Percentiles rank a stretch among this genome's conserved stretches.
These are phyloP conservation scores for Colletotrichum neosansevieriae DNA, from an alignment of 2,329 filamentous ascomycete genomes.

Conservation along the genomic window DNA sequence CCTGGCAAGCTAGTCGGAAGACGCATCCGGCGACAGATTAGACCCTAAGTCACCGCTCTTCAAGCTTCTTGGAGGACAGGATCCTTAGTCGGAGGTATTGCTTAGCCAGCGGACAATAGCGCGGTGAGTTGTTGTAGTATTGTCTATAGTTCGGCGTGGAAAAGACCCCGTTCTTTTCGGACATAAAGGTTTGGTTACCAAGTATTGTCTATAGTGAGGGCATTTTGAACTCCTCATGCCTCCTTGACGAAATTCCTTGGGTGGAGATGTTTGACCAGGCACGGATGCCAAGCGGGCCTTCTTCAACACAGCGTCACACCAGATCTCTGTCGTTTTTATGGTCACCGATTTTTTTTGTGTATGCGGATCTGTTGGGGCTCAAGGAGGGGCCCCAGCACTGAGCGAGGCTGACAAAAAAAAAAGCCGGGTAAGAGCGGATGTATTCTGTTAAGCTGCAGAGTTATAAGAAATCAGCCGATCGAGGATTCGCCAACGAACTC, in stretches of 20 bases:
- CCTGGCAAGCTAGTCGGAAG: slow-evolving; percentile 32
- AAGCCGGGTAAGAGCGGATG: slow-evolving; percentile 11
- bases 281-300: slow-evolving; percentile 28
- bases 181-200: too few relatives aligned
- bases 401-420: slow-evolving; percentile 5
- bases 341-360: slow-evolving; percentile 12
- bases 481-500: slow-evolving; percentile 20
- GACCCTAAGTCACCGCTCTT: slow-evolving; percentile 23
- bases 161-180: too few relatives aligned
- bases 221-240: slow-evolving; percentile 11
- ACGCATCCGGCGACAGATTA: slow-evolving; percentile 30
- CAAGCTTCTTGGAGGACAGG: slow-evolving; percentile 3
- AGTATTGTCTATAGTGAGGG: neutral
- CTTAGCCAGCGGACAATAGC: neutral
- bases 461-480: slow-evolving; percentile 26
- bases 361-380: slow-evolving; percentile 20
- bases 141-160: neutral
- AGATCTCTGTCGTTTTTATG: slow-evolving; percentile 25
- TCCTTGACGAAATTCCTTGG: neutral
- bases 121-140: neutral
- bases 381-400: slow-evolving; percentile 4
- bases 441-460: slow-evolving; percentile 17
- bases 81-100: neutral
- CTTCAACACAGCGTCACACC: slow-evolving; percentile 37
- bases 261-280: slow-evolving; percentile 10